Conservation (phyloP, 1,284 basidiomycete genomes). For the Fomes fomentarius region DNA sequence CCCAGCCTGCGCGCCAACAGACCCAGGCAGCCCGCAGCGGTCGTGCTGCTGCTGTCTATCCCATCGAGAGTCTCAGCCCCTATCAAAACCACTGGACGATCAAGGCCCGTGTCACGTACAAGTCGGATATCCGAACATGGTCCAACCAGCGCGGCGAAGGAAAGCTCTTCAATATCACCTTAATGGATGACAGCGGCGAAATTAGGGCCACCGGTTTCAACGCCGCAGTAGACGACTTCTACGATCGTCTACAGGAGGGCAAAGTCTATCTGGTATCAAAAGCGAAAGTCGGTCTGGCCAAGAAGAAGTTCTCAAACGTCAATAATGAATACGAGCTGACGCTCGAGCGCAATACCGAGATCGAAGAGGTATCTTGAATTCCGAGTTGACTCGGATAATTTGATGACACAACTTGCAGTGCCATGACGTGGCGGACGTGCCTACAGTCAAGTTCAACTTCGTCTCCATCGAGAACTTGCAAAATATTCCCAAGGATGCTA, state of each 20-base stretch:
- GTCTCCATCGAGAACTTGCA: constrained; percentile 69
- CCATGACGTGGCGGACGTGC: constrained; percentile 74
- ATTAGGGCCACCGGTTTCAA: constrained; percentile 95
- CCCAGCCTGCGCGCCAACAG: constrained; percentile 29
- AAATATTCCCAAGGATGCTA: constrained; percentile 72
- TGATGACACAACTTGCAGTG: constrained; percentile 55
- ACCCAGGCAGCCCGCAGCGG: constrained; percentile 31
- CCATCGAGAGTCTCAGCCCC: constrained; percentile 94
- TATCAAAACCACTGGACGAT: constrained; percentile 99
- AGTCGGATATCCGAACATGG: constrained; percentile 90
- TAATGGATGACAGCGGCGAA: constrained; percentile 96
- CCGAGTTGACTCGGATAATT: neutral
- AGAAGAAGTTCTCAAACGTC: constrained; percentile 95
- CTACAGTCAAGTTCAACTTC: constrained; percentile 86
- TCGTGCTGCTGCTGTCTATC: constrained; percentile 59
- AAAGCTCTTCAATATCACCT: constrained; percentile 90
- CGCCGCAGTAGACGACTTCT: constrained; percentile 82
- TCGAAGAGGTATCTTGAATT: constrained; percentile 70
- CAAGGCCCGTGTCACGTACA: constrained; percentile 91
- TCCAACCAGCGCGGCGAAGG: constrained; percentile 93
- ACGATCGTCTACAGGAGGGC: constrained; percentile 85
- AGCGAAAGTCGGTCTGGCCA: constrained; percentile 92
- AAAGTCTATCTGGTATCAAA: constrained; percentile 94
- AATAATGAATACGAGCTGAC: constrained; percentile 94
- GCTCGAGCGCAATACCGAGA: constrained; percentile 83